Percentiles rank a stretch among this genome's conserved stretches.
Conservation (phyloP, 2,329 filamentous ascomycete genomes). For the Helotiales sp. region DNA sequence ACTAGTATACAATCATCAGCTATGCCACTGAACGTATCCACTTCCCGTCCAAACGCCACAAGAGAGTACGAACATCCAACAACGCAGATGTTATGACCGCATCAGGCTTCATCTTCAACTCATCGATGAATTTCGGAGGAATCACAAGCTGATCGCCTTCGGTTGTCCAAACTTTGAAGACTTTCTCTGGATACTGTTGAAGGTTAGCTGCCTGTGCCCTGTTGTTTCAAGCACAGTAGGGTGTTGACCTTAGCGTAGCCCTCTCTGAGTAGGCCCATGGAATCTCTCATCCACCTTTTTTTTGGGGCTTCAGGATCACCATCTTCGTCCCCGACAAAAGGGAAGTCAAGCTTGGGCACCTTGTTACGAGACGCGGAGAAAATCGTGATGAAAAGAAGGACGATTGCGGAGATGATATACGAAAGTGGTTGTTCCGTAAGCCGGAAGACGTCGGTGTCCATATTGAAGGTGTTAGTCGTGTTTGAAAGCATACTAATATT, state of each 20-base stretch:
- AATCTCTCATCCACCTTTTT: conserved; percentile 11
- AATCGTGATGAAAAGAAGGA: neutral
- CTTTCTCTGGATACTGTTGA: conserved; percentile 2
- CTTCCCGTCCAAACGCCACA: neutral
- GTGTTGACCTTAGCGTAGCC: neutral
- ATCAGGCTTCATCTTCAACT: neutral
- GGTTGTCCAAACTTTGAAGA: conserved; percentile 17
- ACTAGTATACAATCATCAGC: neutral
- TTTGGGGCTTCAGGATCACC: neutral
- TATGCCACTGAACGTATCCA: neutral
- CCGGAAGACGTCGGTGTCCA: neutral
- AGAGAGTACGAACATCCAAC: neutral
- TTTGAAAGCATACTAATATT: neutral
- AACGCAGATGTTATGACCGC: neutral
- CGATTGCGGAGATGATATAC: neutral
- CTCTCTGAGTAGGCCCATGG: conserved; percentile 4
- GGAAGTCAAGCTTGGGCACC: neutral
- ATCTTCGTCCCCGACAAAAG: neutral
- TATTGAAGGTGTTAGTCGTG: neutral
- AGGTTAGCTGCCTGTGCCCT: neutral
- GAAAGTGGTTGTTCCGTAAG: neutral
- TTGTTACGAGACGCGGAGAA: neutral
- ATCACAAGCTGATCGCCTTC: conserved; percentile 16
- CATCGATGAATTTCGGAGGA: conserved; percentile 17
- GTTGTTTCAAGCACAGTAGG: neutral